These are phyloP conservation scores for Rubus parviflorus DNA, from an alignment of 306 rosid genomes.

Conservation along the genomic window DNA sequence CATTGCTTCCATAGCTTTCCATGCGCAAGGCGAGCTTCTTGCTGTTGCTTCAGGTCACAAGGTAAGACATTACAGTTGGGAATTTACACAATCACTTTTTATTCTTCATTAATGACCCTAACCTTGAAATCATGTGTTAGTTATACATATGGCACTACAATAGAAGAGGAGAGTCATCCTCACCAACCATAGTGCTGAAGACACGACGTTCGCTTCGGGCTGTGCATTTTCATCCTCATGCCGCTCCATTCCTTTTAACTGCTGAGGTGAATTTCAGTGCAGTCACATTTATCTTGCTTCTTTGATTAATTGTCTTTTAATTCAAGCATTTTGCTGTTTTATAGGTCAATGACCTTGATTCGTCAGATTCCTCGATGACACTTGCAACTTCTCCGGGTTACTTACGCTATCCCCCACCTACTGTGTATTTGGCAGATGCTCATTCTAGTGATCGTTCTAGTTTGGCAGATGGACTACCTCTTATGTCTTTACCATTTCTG, in stretches of 20 bases:
- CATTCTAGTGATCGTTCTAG: constrained; percentile 60
- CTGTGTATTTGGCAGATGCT: constrained; percentile 76
- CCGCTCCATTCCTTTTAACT: constrained; percentile 87
- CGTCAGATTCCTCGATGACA: constrained; percentile 85
- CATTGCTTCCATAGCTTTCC: constrained; percentile 95
- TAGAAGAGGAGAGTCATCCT: constrained; percentile 69
- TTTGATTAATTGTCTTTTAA: constrained; percentile 18
- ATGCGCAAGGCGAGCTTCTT: constrained; percentile 89
- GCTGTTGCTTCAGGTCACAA: constrained; percentile 99
- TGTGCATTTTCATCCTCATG: constrained; percentile 96
- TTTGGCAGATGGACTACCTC: constrained; percentile 60
- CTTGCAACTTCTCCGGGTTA: constrained; percentile 88
- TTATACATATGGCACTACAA: constrained; percentile 93
- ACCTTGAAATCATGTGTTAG: constrained; percentile 43
- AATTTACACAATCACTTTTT: constrained; percentile 24
- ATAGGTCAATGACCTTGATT: constrained; percentile 95
- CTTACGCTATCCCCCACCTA: constrained; percentile 89
- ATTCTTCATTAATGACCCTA: constrained; percentile 14
- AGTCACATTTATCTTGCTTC: constrained; percentile 7
- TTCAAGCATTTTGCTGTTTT: constrained; percentile 27
- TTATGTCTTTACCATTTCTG: constrained; percentile 66
- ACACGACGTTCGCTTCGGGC: constrained; percentile 92
- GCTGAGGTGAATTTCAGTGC: constrained; percentile 65
- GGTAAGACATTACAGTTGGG: constrained; percentile 44
- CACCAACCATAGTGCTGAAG: constrained; percentile 79